Percentiles rank a stretch among this genome's conserved stretches.
Conservation (phyloP, 2,329 filamentous ascomycete genomes). For the Hymenoscyphus infarciens region DNA sequence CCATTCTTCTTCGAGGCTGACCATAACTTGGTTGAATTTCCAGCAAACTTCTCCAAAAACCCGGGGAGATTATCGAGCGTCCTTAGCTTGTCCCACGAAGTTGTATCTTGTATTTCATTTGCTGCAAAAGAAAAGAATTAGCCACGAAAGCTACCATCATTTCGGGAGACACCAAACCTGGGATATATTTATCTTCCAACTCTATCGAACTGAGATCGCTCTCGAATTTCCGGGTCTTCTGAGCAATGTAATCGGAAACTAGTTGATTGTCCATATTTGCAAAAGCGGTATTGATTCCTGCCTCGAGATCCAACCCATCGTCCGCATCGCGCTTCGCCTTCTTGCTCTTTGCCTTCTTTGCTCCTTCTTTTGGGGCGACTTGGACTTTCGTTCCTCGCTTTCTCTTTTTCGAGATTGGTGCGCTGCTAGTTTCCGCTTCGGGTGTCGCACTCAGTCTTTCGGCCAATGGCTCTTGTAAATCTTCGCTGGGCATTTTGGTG, state of each 20-base stretch:
- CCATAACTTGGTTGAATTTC: conserved; percentile 54
- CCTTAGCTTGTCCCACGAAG: conserved; percentile 64
- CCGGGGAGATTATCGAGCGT: conserved; percentile 69
- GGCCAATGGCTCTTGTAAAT: conserved; percentile 32
- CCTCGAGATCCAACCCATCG: conserved; percentile 60
- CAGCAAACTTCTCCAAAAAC: conserved; percentile 68
- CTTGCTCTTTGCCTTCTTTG: conserved; percentile 56
- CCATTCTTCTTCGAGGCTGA: conserved; percentile 66
- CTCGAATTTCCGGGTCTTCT: conserved; percentile 74
- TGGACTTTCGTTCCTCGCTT: conserved; percentile 26
- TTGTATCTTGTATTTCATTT: conserved; percentile 74
- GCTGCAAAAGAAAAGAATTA: conserved; percentile 44
- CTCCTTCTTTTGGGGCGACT: conserved; percentile 18
- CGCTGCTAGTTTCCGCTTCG: conserved; percentile 13
- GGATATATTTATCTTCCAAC: conserved; percentile 75
- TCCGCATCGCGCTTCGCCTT: conserved; percentile 54
- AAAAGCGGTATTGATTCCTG: conserved; percentile 76
- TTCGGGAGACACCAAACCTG: conserved; percentile 43
- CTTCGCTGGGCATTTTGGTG: conserved; percentile 27
- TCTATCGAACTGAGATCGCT: conserved; percentile 80
- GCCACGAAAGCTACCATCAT: neutral
- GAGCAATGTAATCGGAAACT: conserved; percentile 79
- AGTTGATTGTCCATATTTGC: conserved; percentile 78
- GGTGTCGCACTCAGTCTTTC: conserved; percentile 26
- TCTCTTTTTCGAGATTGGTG: conserved; percentile 30